These are phyloP conservation scores for Vigna mungo DNA, from an alignment of 306 rosid species.

Conservation along the genomic window DNA sequence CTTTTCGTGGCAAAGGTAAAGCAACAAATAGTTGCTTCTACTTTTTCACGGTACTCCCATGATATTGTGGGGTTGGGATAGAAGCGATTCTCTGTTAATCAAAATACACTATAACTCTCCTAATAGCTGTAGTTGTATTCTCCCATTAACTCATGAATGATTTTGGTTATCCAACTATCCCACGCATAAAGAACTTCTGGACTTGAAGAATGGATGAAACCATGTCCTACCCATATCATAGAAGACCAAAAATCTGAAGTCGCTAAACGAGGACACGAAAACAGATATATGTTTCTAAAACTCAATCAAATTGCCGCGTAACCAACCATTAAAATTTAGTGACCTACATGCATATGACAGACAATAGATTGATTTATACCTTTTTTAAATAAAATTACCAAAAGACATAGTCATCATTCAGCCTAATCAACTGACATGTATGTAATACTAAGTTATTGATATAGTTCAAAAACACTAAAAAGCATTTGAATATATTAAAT, in stretches of 20 bases:
- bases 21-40: too few species aligned
- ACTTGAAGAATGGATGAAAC: not conserved
- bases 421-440: conserved; percentile 6
- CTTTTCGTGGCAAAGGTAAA: too few species aligned
- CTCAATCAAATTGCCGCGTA: conserved; percentile 6
- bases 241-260: not conserved
- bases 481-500: conserved; percentile 4
- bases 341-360: not conserved
- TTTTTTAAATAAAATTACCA: not conserved
- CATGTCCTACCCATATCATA: not conserved
- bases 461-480: not conserved
- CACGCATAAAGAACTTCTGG: not conserved
- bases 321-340: conserved; percentile 5
- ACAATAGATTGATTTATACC: not conserved
- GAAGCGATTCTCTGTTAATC: too few species aligned
- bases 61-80: too few species aligned
- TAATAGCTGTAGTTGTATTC: not conserved
- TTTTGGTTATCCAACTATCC: not conserved
- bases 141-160: conserved; percentile 20
- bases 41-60: too few species aligned
- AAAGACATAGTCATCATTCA: not conserved
- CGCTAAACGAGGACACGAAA: not conserved
- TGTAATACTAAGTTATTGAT: conserved; percentile 13
- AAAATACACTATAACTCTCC: not conserved
- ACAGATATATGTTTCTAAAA: not conserved